Evolutionary conservation across 139 green algal genomes (phyloP).

Genomic region (Haematococcus sp.): DNA sequence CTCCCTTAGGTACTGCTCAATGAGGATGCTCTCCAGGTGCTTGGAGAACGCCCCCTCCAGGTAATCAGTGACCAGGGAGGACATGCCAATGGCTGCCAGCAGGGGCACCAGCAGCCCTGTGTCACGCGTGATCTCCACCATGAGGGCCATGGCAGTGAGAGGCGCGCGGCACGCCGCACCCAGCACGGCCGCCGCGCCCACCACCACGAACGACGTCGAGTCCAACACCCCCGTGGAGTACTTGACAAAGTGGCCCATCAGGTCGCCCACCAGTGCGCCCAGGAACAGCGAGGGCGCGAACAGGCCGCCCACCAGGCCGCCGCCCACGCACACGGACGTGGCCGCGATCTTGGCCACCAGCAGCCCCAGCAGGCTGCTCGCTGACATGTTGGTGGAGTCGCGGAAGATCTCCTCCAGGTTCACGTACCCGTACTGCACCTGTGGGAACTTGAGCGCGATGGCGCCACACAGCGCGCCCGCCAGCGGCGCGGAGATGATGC

Average conservation of each 20-base stretch:
- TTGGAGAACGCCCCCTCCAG: conserved; percentile 41
- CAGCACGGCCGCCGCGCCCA: conserved; percentile 61
- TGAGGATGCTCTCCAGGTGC: conserved; percentile 37
- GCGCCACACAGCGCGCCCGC: conserved; percentile 44
- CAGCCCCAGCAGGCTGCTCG: conserved; percentile 47
- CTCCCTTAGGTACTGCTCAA: conserved; percentile 42
- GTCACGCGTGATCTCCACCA: conserved; percentile 59
- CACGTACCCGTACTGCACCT: conserved; percentile 60
- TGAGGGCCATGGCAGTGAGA: conserved; percentile 59
- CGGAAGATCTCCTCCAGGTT: conserved; percentile 62
- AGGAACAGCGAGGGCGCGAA: conserved; percentile 97
- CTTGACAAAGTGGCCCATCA: conserved; percentile 31
- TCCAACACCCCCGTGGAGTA: conserved; percentile 36
- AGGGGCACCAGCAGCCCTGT: conserved; percentile 55
- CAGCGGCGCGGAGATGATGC: conserved; percentile 37
- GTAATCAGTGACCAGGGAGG: conserved; percentile 51
- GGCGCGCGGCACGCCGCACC: conserved; percentile 56
- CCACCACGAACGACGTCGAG: conserved; percentile 54
- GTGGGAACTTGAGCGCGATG: conserved; percentile 51
- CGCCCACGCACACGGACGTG: conserved; percentile 77
- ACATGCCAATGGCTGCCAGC: conserved; percentile 49
- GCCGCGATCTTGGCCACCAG: conserved; percentile 87
- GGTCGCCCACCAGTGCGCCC: conserved; percentile 56
- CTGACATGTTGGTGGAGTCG: conserved; percentile 40
- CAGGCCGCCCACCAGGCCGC: conserved; percentile 85